Base-by-base conservation (phyloP, 2,329 filamentous ascomycete species). In the Fusarium globosum region DNA sequence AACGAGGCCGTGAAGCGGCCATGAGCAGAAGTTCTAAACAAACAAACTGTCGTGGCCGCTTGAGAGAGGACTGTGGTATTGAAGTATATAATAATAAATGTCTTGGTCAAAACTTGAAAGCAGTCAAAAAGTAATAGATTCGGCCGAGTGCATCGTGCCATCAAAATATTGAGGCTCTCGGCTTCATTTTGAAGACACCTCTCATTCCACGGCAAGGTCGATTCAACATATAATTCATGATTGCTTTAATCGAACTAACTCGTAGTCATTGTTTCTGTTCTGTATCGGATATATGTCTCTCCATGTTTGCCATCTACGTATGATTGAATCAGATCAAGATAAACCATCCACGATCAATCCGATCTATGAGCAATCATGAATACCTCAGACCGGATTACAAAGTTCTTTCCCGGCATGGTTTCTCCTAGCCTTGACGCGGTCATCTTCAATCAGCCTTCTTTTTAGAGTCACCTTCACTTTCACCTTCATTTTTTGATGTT, bases 1-100 rank as follows among this genome's bases (percentile, higher is more conserved):
- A 59, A 65, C 58, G 33, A 68, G 72, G 52, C 67, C 63, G 41
- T 65, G 62, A 41, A 68, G 59, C 68, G 72, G 58, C 75, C 70
- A 61, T 58, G 51, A 43, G 65, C 69, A 70, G 61, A 65, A 68
- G 61, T 74, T 71, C 73, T 56, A 77, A 77, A 77, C 71, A 77
- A 77, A 77, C 73, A 77, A 75, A 56, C 59, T 75, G 75, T 67
- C 48, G 71, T 68, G 74, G 60, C 62, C 53, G 65, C 51, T 55
- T 61, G 43, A 46, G 49, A 69, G 49, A 46, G 57, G 26, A 36
- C 55, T 59, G 39, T 55, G n/a, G 36, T 57, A 13, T 26, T 35
- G 21, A 61, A 60, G 49, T 59, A 53, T 58, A 57, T 46, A 57
- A 53, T 46, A 36, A 55, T 58, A 52, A 51, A 36, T 39, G 38